Base-by-base conservation (phyloP, 495 filamentous ascomycete species). In the Aspergillus steynii region DNA sequence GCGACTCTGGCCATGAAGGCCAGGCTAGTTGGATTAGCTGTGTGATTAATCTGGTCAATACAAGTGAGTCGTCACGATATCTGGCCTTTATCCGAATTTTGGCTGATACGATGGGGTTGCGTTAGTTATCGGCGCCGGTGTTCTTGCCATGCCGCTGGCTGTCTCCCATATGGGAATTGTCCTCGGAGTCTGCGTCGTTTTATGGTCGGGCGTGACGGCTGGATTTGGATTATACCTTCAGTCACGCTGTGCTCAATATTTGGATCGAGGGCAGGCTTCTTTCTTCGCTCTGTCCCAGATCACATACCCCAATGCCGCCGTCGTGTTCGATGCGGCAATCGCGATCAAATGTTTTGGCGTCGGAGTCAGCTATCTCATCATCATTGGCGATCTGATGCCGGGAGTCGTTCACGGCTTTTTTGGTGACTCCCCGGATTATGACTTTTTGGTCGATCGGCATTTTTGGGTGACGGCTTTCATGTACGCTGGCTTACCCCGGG, bases 381-480 rank as follows among this genome's bases (percentile, higher is more conserved):
- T 99, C 65, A 98, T 99, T 65, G 95, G 95, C 20, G 95, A 99
- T 69, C 80, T 99, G 64, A 99, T 99, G 95, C 95, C 96, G 2
- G 95, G 91, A 4, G 95, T 99, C 8, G 86, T 95, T 0, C 77
- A 84, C 68, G 93, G 92, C 1, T 89, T 93, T 71, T 80, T 76
- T 52, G 85, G 88, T 51, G 77, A 80, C 48, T 82, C 80, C 4
- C 85, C 82, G 0, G 82, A 79, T 4, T 80, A 88, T 53, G 81
- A 84, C 20, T 97, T 90, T 67, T 77, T 97, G 53, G 80, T 91
- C 46, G 93, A 99, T 71, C 85, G 96, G 37, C 89, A 91, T 68
- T 98, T 99, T 70, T 99, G 95, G 95, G 88, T 99, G 52, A 97
- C 95, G n/a, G 94, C 85, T 25, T 99, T 98, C 68, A 94, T 97